Conservation (phyloP, 129 eudicot species). For the Flaveria robusta region DNA sequence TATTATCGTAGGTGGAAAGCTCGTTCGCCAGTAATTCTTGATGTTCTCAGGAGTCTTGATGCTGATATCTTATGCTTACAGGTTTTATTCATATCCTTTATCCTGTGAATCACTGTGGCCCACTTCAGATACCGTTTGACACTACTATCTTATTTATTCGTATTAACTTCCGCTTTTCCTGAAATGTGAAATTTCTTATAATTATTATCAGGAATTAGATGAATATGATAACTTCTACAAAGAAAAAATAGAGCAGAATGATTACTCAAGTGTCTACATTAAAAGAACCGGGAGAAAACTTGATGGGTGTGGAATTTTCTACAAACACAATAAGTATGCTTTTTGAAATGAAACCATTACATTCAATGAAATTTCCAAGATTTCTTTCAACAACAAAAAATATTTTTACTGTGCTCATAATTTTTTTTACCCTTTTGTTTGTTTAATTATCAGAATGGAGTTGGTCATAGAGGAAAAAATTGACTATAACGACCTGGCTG, state of each 20-base stretch:
- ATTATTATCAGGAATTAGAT: constrained; percentile 67
- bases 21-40: constrained; percentile 76
- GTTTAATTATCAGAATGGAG: constrained; percentile 55
- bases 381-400: not conserved
- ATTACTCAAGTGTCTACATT: constrained; percentile 77
- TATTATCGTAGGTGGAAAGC: constrained; percentile 76
- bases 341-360: not conserved
- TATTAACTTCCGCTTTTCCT: constrained; percentile 7
- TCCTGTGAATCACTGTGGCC: not conserved
- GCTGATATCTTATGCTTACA: constrained; percentile 93
- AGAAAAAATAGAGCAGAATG: constrained; percentile 62
- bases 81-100: constrained; percentile 42
- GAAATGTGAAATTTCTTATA: constrained; percentile 9
- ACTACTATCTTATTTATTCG: not conserved
- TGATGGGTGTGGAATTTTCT: constrained; percentile 96
- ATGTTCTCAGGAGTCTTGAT: constrained; percentile 62
- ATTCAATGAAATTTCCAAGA: constrained; percentile 3
- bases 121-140: not conserved
- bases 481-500: constrained; percentile 88
- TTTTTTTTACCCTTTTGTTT: constrained; percentile 15
- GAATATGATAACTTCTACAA: constrained; percentile 86
- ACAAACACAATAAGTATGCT: constrained; percentile 60
- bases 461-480: constrained; percentile 70
- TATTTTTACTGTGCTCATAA: not conserved
- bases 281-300: constrained; percentile 78